Evolutionary conservation across 225 moss, liverwort and hornwort species (phyloP), one percentile per base, ranked within the genome.

Genomic region (Physcomitrium patens): DNA sequence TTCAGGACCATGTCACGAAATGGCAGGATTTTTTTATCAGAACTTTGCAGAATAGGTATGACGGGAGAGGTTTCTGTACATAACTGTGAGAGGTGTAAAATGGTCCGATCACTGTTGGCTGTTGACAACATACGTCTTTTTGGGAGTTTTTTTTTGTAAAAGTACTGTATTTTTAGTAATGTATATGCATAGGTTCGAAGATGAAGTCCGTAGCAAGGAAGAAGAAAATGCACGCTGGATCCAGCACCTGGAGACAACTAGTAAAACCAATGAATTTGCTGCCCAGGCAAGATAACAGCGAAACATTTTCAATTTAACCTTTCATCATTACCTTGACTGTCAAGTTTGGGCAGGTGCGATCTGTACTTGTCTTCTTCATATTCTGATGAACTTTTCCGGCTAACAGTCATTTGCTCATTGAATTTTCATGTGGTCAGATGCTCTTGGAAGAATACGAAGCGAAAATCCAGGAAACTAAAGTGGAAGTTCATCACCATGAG

Each of bases 371-470:
- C 9, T 44, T 71, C 60, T 60, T 46, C 4, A 37, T 37, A 37
- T 37, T 37, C 31, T 37, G 5, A 37, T 37, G 7, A 37, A 37
- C 5, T 37, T 37, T 7, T 37, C 18, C 26, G 70, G 18, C 12
- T 61, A 17, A 52, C 45, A 28, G 8, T 37, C 31, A 37, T 7
- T 37, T 1, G 31, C 61, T 44, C 49, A n/a, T 67, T 27, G 37
- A 12, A n/a, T 14, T 12, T 14, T 65, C 60, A 53, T 16, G 59
- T 74, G 41, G 60, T 58, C 76, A 92, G 91, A 92, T 86, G 61
- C 79, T 95, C 44, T 91, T 89, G 68, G 91, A 95, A 82, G 86
- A 86, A 12, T 95, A 91, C 54, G 94, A 92, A 77, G 84, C 86
- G 49, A 92, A 88, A 63, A 55, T 95, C 9, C 89, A 92, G 59